Base-by-base conservation (phyloP, 805 yeast genomes). In the Starmera quercuum region DNA sequence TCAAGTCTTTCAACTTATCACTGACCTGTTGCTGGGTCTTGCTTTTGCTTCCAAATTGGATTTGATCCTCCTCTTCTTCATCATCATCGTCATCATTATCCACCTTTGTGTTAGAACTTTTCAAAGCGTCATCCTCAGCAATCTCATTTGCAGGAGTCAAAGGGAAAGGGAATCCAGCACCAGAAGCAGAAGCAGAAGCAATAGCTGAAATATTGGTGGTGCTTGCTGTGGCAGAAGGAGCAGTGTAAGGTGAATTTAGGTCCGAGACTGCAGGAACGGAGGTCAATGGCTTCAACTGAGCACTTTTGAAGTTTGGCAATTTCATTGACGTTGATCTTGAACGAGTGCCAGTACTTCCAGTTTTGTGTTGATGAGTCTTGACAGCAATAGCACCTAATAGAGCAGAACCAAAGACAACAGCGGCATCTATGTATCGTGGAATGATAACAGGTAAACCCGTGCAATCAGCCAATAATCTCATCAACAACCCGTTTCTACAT, bases 371-470 rank as follows among this genome's bases (percentile, higher is more conserved):
- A 71, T 70, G 11, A 40, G 73, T 78, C 45, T 80, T 78, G 9
- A 92, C 86, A 4, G 97, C 97, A 41, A 79, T 86, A 2, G 97
- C 97, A 25, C 97, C 98, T 40, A 92, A 68, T 54, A 92, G 64
- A 0, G 98, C 97, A 4, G 96, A 73, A 17, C 98, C 98, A 53
- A 90, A 83, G 3, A 92, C 97, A 26, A 92, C 98, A 2, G 97
- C 95, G 2, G 97, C 92, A 54, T 90, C 97, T 49, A 90, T 87
- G 59, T 92, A 88, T 50, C 90, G 73, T 31, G 98, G 98, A 42
- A 90, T 85, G 31, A 92, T 75, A 38, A 92, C 78, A 13, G 97
- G 95, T 61, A 82, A 66, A 5, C 94, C 94, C 0, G 96, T 86
- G 53, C 95, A 83, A 49, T 90, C 94, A 1, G 97, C 95, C 56